Evolutionary conservation across 2,329 filamentous ascomycete species (phyloP).

Genomic region (Diaporthe capsici): DNA sequence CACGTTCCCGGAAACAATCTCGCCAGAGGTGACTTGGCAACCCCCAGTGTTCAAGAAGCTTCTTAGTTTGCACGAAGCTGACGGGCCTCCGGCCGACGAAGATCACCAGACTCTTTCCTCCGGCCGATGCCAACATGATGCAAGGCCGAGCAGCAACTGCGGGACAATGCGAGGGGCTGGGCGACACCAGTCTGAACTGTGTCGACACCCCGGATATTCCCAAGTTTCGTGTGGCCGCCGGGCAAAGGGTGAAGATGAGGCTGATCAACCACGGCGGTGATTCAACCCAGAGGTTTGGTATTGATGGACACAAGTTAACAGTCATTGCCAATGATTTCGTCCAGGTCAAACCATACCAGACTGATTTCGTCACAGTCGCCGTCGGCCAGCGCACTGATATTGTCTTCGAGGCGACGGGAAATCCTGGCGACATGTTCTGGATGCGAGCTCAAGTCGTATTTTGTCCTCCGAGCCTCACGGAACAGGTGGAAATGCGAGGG

Average conservation of each 20-base stretch:
- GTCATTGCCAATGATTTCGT: neutral
- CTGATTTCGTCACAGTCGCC: constrained; percentile 4
- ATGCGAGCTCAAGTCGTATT: constrained; percentile 2
- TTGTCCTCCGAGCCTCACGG: constrained; percentile 3
- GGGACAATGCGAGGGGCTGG: neutral
- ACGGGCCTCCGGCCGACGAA: neutral
- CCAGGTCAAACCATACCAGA: neutral
- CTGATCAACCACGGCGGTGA: constrained; percentile 4
- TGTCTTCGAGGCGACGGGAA: neutral
- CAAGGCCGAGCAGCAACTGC: neutral
- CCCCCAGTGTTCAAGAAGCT: neutral
- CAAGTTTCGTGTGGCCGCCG: neutral
- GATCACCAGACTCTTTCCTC: constrained; percentile 9
- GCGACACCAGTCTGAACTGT: neutral
- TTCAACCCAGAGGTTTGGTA: constrained; percentile 8
- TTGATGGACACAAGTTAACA: neutral
- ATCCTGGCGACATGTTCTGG: constrained; percentile 1
- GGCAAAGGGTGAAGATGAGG: constrained; percentile 1
- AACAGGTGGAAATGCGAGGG: neutral
- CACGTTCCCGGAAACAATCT: constrained; percentile 4
- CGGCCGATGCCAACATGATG: constrained; percentile 3
- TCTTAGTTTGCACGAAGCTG: neutral
- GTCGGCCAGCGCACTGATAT: constrained; percentile 3
- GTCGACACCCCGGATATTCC: neutral
- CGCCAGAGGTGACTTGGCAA: neutral